phyloP scores from a whole-genome alignment of 805 yeast genomes.

The Candida ortonii region DNA sequence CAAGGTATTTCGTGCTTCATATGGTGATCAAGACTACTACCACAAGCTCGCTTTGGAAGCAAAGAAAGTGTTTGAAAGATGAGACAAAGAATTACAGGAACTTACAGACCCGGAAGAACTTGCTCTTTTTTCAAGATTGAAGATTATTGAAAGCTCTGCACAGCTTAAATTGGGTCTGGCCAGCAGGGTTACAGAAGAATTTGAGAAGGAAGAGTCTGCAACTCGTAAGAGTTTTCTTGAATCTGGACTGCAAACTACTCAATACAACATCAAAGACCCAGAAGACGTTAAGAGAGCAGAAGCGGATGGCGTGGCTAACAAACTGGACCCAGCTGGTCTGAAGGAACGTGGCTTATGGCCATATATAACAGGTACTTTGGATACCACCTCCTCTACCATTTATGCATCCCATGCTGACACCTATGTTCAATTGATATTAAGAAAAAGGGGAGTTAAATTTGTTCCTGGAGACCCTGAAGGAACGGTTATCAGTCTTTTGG shows the following conservation, averaged over 20 bases:
- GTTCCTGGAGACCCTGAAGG: slow-evolving; percentile 28
- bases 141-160: slow-evolving; percentile 25
- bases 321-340: slow-evolving; percentile 18
- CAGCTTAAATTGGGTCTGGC: slow-evolving; percentile 22
- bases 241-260: slow-evolving; percentile 26
- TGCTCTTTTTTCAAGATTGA: slow-evolving; percentile 14
- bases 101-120: slow-evolving; percentile 20
- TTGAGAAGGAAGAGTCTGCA: slow-evolving; percentile 21
- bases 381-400: slow-evolving; percentile 30
- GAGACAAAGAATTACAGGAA: slow-evolving; percentile 18
- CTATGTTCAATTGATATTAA: slow-evolving; percentile 25
- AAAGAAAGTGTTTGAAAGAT: slow-evolving; percentile 14
- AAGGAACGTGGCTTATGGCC: slow-evolving; percentile 7
- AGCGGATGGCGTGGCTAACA: slow-evolving; percentile 25
- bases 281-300: slow-evolving; percentile 31
- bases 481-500: slow-evolving; percentile 19
- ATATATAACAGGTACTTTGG: slow-evolving; percentile 21
- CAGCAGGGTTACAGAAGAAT: slow-evolving; percentile 14
- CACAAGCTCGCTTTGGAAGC: slow-evolving; percentile 25
- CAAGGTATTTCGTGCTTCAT: slow-evolving; percentile 36
- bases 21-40: slow-evolving; percentile 34
- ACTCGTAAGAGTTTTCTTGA: slow-evolving; percentile 20
- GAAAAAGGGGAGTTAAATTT: slow-evolving; percentile 34
- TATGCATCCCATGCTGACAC: slow-evolving; percentile 31
- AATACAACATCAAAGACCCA: slow-evolving; percentile 26